Conservation (phyloP, 225 moss, liverwort and hornwort genomes). For the Pleurozium schreberi region DNA sequence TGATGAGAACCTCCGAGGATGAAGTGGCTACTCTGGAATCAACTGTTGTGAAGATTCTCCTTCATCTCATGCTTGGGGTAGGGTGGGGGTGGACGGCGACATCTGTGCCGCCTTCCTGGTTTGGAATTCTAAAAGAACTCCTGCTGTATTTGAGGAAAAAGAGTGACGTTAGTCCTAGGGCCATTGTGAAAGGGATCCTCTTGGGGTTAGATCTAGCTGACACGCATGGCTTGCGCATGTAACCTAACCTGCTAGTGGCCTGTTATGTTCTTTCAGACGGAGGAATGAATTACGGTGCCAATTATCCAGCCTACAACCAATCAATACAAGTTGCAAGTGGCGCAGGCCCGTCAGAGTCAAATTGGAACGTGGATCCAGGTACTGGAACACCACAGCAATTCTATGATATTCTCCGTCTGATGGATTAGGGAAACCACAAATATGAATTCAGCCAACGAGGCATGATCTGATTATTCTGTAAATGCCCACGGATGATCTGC, state of each 20-base stretch:
- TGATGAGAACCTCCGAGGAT: not conserved
- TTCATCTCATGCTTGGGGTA: not conserved
- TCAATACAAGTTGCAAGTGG: not conserved
- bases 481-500: not conserved
- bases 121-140: not conserved
- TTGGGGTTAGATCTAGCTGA: not conserved
- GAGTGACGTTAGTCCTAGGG: no score
- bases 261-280: not conserved
- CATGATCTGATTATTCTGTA: not conserved
- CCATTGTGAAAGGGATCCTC: no score
- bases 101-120: not conserved
- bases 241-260: not conserved
- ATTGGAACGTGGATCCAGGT: conserved; percentile 31
- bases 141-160: not conserved
- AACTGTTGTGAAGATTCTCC: not conserved
- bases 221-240: not conserved
- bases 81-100: not conserved
- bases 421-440: not conserved
- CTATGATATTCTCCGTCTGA: not conserved
- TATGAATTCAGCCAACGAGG: not conserved
- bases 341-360: conserved; percentile 1
- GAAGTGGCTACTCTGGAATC: not conserved
- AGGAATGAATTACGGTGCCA: not conserved
- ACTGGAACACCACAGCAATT: not conserved
- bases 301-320: not conserved